Base-by-base conservation (phyloP, 805 yeast species). In the Cyberlindnera suaveolens region DNA sequence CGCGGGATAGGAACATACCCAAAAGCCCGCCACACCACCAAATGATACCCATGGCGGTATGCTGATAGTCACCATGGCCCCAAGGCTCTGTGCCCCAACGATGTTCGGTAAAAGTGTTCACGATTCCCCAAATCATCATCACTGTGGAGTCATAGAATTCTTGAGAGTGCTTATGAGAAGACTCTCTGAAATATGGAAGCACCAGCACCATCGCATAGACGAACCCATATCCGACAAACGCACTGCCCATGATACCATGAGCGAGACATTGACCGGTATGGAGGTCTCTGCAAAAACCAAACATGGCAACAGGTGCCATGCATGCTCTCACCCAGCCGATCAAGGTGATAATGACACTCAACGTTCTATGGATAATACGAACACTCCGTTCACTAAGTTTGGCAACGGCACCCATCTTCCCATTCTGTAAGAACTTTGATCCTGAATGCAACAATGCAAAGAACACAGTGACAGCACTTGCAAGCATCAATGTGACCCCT, bases 181-280 rank as follows among this genome's bases (percentile, higher is more conserved):
- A 63, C 53, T 76, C 65, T 54, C 87, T 66, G 53, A 89, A 60
- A 90, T 93, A 80, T 4, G 93, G 91, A 4, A 87, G 65, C 8
- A 80, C 74, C 41, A 91, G 69, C 54, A 87, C 81, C 55, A 80
- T 61, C 3, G 78, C 61, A 52, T 87, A 71, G 10, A 88, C 64
- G 47, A 82, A 79, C 4, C 96, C 96, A 60, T 91, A 91, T 4
- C 72, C 64, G 10, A 91, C 74, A 53, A 91, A 91, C 0, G 95
- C 82, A 19, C 86, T 75, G 0, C 98, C 98, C 98, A 91, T 91
- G 47, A 91, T 86, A 5, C 96, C 97, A 61, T 91, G 98, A 0
- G 98, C 98, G 34, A 89, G 76, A 62, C 98, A 91, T 64, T 91
- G 98, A 19, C 98, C 98, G 0, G 95, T 80, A 55, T 86, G 93